Percentiles rank a stretch among this genome's conserved stretches.
phyloP scores from a whole-genome alignment of 2,329 filamentous ascomycete genomes.

The Claviceps citrina region DNA sequence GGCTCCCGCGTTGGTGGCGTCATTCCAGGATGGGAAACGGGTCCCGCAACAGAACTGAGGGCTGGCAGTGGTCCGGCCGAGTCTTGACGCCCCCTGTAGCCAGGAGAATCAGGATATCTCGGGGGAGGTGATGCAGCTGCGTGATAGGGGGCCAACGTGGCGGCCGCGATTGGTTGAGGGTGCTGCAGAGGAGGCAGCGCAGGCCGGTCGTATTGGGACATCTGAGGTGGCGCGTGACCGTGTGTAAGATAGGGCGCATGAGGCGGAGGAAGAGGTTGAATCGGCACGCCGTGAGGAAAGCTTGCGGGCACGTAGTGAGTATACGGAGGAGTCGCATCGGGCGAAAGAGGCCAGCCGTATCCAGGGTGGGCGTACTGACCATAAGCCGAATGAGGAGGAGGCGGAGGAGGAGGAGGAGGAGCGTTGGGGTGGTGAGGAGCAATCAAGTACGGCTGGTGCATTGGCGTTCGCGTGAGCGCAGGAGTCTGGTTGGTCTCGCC shows the following conservation, averaged over 20 bases:
- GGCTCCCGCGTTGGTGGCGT: conserved; percentile 29
- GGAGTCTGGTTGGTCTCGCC: conserved; percentile 71
- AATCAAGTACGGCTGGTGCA: conserved; percentile 31
- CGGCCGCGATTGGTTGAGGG: conserved; percentile 11
- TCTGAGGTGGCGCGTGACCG: conserved; percentile 7
- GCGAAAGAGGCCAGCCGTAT: conserved; percentile 41
- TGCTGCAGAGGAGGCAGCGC: conserved; percentile 23
- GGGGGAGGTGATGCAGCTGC: conserved; percentile 21
- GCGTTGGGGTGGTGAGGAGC: conserved; percentile 18
- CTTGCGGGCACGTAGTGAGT: conserved; percentile 27
- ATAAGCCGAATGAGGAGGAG: conserved; percentile 19
- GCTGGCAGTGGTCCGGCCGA: conserved; percentile 30
- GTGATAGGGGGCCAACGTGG: conserved; percentile 17
- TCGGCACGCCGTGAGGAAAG: conserved; percentile 19
- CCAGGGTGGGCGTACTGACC: conserved; percentile 27
- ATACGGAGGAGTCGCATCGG: conserved; percentile 38
- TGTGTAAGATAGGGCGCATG: conserved; percentile 16
- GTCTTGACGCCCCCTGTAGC: conserved; percentile 28
- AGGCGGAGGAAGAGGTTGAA: conserved; percentile 12
- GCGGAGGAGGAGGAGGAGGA: conserved; percentile 15
- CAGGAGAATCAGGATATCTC: conserved; percentile 25
- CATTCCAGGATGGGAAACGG: conserved; percentile 15
- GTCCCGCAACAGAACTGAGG: conserved; percentile 14
- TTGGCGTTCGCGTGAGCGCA: conserved; percentile 61
- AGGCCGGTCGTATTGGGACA: conserved; percentile 18